A percentile compares a stretch with the other conserved stretches of the same genome.
phyloP scores from a whole-genome alignment of 805 yeast species.

The Sugiyamaella lignohabitans region DNA sequence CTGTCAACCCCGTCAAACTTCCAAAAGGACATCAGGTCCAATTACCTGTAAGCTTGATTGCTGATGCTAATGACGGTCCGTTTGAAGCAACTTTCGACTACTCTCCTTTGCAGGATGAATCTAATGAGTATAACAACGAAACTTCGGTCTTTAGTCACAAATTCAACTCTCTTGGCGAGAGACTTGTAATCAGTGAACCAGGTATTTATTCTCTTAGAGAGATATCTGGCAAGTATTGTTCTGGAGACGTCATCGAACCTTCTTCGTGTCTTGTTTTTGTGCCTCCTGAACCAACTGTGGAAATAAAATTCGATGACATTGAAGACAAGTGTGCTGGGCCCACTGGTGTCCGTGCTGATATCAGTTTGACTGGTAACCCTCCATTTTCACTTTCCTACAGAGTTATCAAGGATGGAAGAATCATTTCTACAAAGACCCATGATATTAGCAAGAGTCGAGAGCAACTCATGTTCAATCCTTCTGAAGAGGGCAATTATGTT shows the following conservation, averaged over 20 bases:
- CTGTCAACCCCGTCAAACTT: conserved; percentile 28
- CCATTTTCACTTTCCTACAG: conserved; percentile 70
- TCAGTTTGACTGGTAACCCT: conserved; percentile 66
- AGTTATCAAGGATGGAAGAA: conserved; percentile 36
- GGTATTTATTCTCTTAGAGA: conserved; percentile 59
- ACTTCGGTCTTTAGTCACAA: conserved; percentile 4
- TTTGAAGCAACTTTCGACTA: conserved; percentile 35
- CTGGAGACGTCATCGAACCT: conserved; percentile 55
- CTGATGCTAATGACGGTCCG: conserved; percentile 40
- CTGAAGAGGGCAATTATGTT: conserved; percentile 71
- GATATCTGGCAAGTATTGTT: conserved; percentile 57
- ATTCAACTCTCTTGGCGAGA: conserved; percentile 2
- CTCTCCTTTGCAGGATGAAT: conserved; percentile 26
- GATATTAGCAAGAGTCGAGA: conserved; percentile 36
- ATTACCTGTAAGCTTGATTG: conserved; percentile 19
- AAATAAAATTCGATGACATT: conserved; percentile 47
- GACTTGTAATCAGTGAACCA: conserved; percentile 37
- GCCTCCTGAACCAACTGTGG: conserved; percentile 48
- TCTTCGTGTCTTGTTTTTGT: conserved; percentile 48
- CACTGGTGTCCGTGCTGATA: conserved; percentile 71
- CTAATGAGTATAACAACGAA: conserved; percentile 7
- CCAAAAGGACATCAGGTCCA: conserved; percentile 23
- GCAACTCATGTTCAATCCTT: conserved; percentile 66
- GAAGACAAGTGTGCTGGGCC: conserved; percentile 89
- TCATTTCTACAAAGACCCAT: conserved; percentile 27